phyloP scores from a whole-genome alignment of 495 filamentous ascomycete species.

The Penicillium paxilli region DNA sequence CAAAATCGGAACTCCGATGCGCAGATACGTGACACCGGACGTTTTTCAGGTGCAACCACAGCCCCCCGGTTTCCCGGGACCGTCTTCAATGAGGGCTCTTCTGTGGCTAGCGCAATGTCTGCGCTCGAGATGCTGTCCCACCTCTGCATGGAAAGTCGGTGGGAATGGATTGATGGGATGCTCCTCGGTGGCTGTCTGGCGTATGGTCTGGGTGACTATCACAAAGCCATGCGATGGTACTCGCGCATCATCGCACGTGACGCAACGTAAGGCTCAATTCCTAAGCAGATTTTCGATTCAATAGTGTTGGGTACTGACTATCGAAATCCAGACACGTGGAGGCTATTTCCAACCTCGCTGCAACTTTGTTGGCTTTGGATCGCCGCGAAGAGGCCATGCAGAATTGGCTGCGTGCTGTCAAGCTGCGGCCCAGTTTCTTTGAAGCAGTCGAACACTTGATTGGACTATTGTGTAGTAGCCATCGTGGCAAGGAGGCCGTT shows the following conservation, averaged over 20 bases:
- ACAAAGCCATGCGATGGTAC: constrained; percentile 87
- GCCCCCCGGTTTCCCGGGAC: constrained; percentile 39
- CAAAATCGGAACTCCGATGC: constrained; percentile 29
- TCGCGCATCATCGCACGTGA: constrained; percentile 80
- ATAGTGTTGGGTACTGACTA: constrained; percentile 11
- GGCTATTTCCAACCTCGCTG: constrained; percentile 90
- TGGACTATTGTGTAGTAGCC: constrained; percentile 78
- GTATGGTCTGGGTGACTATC: constrained; percentile 87
- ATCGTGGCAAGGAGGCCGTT: constrained; percentile 83
- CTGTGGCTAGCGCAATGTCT: constrained; percentile 53
- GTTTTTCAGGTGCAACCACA: constrained; percentile 25
- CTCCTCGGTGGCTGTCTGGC: constrained; percentile 89
- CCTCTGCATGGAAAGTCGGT: constrained; percentile 81
- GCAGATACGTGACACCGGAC: constrained; percentile 32
- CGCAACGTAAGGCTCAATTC: constrained; percentile 58
- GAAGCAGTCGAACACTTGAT: constrained; percentile 97
- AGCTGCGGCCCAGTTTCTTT: constrained; percentile 82
- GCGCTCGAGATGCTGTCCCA: constrained; percentile 79
- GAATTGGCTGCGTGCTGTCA: constrained; percentile 83
- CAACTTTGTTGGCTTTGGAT: constrained; percentile 80
- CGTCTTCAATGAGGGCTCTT: constrained; percentile 35
- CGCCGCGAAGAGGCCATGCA: constrained; percentile 81
- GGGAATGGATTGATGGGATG: constrained; percentile 97
- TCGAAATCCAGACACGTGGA: constrained; percentile 75
- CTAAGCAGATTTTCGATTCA: not conserved